Base-by-base conservation (phyloP, 192 early-diverging fungal species). In the Umbelopsis sp. region DNA sequence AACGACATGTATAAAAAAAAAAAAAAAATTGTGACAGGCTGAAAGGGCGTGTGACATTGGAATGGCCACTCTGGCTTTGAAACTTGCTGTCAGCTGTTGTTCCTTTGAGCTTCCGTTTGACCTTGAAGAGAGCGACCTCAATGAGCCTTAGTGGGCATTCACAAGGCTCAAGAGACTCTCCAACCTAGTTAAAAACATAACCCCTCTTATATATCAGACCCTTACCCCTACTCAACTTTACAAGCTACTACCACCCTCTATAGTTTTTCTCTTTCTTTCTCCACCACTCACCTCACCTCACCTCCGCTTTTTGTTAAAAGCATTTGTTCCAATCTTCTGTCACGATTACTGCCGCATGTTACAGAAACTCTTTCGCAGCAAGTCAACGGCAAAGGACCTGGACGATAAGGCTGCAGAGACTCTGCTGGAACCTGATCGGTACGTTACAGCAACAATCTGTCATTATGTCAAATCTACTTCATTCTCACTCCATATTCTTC, bases 361-460 rank as follows among this genome's bases (percentile, higher is more conserved):
- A 45, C 73, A 75, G 54, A 68, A 69, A 75, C 73, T 75, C 12
- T 75, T 75, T 70, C 73, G 73, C 31, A 75, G 44, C 68, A 75
- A 70, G 68, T 51, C 68, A 66, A 54, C 68, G 32, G 31, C 59
- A 44, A 75, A 66, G 53, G 76, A 75, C 31, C 26, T 32, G 26
- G 74, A 77, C 17, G 76, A 69, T 41, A 68, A 49, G 31, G 34
- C 71, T 14, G 68, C 66, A 6, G 70, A 77, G 32, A 66, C 51
- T 68, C 66, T 77, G 45, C 66, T 77, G 50, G 76, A 77, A 68
- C 66, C 76, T 14, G 62, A 77, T 72, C 62, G 45, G 74, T 76
- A 77, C 50, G 71, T 70, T 52, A 11, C 36, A 31, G 66, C 31
- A 45, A 51, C 38, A 38, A n/a, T 17, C 44, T 65, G 47, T 78